Percentiles rank a stretch among this genome's conserved stretches.
These are phyloP conservation scores for Pseudogymnoascus verrucosus DNA, from an alignment of 2,329 filamentous ascomycete species.

Conservation along the genomic window DNA sequence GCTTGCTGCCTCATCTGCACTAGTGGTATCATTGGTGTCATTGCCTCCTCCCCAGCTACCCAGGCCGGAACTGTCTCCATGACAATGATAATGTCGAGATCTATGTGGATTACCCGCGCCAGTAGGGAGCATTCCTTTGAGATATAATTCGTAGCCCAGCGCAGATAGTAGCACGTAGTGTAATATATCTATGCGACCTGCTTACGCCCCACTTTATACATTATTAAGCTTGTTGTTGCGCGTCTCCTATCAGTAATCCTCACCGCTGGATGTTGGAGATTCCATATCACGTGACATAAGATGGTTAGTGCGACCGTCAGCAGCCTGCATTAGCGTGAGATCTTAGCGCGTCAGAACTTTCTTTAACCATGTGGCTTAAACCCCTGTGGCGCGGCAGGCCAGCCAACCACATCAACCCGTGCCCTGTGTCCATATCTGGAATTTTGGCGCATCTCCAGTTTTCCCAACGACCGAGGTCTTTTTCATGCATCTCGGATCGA, in stretches of 20 bases:
- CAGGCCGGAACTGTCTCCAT: not conserved
- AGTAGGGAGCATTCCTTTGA: not conserved
- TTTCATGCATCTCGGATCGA: not conserved
- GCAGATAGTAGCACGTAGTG: not conserved
- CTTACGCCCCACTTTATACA: not conserved
- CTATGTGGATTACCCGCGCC: not conserved
- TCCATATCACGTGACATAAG: not conserved
- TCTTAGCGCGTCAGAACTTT: not conserved
- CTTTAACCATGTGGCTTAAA: slow-evolving; percentile 1
- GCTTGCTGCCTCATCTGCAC: slow-evolving; percentile 11
- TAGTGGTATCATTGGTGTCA: not conserved
- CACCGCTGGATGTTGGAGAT: no score
- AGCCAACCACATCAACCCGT: not conserved
- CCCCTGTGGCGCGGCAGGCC: not conserved
- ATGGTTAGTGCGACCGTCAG: not conserved
- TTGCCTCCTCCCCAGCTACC: not conserved
- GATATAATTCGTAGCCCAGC: not conserved
- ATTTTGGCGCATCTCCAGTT: not conserved
- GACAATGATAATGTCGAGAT: not conserved
- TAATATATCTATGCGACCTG: slow-evolving; percentile 1
- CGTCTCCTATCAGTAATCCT: not conserved
- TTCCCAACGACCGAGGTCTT: not conserved
- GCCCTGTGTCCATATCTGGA: not conserved
- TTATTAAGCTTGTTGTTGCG: not conserved
- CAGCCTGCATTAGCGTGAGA: not conserved